Conservation (phyloP, 495 filamentous ascomycete species). For the Penicillium salamii region DNA sequence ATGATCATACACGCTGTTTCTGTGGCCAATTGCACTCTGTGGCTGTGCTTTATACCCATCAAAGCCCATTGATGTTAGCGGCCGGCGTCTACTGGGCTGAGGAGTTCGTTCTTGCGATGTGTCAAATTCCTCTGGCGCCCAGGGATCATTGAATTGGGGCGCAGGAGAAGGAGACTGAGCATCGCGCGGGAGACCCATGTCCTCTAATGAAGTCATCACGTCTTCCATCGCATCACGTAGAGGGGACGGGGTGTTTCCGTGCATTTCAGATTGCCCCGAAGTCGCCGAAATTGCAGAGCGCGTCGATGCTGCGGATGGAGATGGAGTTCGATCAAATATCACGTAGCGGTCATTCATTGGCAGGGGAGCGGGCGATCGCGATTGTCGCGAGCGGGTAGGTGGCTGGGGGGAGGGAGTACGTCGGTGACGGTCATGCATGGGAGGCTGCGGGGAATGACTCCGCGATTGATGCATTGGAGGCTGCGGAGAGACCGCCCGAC, state of each 20-base stretch:
- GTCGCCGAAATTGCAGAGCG: constrained; percentile 50
- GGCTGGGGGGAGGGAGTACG: constrained; percentile 16
- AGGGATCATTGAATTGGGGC: constrained; percentile 66
- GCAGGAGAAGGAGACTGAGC: constrained; percentile 45
- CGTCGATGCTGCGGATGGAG: constrained; percentile 49
- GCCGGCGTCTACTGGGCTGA: constrained; percentile 41
- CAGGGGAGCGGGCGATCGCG: constrained; percentile 38
- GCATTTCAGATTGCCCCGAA: constrained; percentile 55
- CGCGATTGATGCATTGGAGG: constrained; percentile 4
- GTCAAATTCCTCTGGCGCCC: constrained; percentile 90
- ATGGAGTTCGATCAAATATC: constrained; percentile 52
- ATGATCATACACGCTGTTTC: constrained; percentile 40
- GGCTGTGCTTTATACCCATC: constrained; percentile 49
- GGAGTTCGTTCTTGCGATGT: constrained; percentile 43
- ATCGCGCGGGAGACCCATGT: constrained; percentile 67
- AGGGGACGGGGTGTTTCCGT: constrained; percentile 83
- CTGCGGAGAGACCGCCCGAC: constrained; percentile 1
- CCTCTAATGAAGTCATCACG: constrained; percentile 93
- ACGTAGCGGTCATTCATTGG: constrained; percentile 51
- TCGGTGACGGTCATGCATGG: not conserved
- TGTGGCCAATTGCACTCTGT: constrained; percentile 28
- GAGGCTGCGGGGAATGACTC: constrained; percentile 3
- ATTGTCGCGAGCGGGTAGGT: constrained; percentile 11
- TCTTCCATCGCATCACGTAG: constrained; percentile 94
- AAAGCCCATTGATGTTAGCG: constrained; percentile 72